Conservation (phyloP, 192 early-diverging fungal genomes). For the Coemansia sp. region DNA sequence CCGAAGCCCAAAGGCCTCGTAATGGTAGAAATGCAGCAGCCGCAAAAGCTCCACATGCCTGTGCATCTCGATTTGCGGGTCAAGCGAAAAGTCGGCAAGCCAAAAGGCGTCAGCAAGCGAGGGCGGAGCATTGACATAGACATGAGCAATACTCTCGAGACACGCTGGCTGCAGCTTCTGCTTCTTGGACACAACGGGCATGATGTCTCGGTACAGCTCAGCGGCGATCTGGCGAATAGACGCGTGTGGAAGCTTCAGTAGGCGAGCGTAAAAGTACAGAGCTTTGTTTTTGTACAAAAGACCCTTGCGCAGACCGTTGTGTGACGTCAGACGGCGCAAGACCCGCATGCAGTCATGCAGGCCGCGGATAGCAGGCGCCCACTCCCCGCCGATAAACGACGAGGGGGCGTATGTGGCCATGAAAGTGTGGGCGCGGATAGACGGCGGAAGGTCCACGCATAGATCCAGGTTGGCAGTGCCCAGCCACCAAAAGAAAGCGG, state of each 20-base stretch:
- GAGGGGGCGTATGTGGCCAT: conserved; percentile 2
- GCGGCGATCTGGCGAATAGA: conserved; percentile 26
- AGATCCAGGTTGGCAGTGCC: conserved; percentile 36
- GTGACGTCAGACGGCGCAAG: conserved; percentile 41
- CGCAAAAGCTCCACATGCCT: conserved; percentile 48
- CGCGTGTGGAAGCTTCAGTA: conserved; percentile 5
- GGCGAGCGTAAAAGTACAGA: conserved; percentile 31
- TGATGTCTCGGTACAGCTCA: conserved; percentile 47
- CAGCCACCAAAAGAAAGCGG: conserved; percentile 52
- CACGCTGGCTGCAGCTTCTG: conserved; percentile 18
- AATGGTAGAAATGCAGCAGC: conserved; percentile 45
- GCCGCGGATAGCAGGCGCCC: conserved; percentile 27
- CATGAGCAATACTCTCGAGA: conserved; percentile 24
- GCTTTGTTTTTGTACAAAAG: conserved; percentile 53
- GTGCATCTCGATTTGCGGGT: conserved; percentile 53
- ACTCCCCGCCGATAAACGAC: not conserved
- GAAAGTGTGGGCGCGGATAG: conserved; percentile 30
- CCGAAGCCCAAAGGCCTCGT: conserved; percentile 15
- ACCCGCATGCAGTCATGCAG: conserved; percentile 25
- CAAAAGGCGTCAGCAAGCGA: conserved; percentile 29
- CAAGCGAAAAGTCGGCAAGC: conserved; percentile 37
- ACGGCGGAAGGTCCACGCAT: conserved; percentile 12
- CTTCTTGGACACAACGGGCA: conserved; percentile 38
- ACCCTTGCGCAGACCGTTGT: conserved; percentile 47
- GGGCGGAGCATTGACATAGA: conserved; percentile 32